phyloP scores from a whole-genome alignment of 768 basidiomycete genomes.

The Tulasnella sp. region DNA sequence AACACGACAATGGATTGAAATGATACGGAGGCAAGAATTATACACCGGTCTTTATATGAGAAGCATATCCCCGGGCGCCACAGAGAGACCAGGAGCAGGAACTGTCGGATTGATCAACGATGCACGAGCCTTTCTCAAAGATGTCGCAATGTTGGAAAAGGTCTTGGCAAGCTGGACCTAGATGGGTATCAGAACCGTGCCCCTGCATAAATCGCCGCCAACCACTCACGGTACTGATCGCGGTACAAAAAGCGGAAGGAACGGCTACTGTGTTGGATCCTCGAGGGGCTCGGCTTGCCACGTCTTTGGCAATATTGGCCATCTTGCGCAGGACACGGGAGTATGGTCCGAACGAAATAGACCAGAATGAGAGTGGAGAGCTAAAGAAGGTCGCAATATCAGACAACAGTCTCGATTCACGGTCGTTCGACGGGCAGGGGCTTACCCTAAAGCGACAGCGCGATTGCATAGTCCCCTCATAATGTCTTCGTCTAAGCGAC shows the following conservation, averaged over 20 bases:
- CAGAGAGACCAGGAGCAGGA: neutral
- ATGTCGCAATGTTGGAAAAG: constrained; percentile 47
- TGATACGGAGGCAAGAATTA: too few species aligned
- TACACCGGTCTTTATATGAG: too few species aligned
- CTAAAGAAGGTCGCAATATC: constrained; percentile 41
- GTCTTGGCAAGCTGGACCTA: constrained; percentile 61
- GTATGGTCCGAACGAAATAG: constrained; percentile 57
- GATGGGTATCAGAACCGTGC: neutral
- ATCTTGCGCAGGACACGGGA: constrained; percentile 54
- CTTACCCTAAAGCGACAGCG: constrained; percentile 54
- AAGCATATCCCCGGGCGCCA: too few species aligned
- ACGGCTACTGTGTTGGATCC: constrained; percentile 45
- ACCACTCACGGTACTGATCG: constrained; percentile 43
- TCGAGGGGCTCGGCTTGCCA: constrained; percentile 51
- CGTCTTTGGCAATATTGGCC: constrained; percentile 50
- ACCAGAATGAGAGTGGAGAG: constrained; percentile 60
- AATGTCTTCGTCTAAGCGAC: constrained; percentile 45
- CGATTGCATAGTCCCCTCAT: constrained; percentile 50
- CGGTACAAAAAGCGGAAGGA: constrained; percentile 53
- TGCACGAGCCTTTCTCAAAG: constrained; percentile 8
- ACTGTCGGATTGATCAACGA: constrained; percentile 3
- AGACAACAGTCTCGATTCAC: neutral
- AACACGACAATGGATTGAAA: too few species aligned
- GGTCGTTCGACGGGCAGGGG: too few species aligned
- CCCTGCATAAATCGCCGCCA: too few species aligned